Evolutionary conservation across 495 filamentous ascomycete species (phyloP).

Genomic region (Bacidia rubella): DNA sequence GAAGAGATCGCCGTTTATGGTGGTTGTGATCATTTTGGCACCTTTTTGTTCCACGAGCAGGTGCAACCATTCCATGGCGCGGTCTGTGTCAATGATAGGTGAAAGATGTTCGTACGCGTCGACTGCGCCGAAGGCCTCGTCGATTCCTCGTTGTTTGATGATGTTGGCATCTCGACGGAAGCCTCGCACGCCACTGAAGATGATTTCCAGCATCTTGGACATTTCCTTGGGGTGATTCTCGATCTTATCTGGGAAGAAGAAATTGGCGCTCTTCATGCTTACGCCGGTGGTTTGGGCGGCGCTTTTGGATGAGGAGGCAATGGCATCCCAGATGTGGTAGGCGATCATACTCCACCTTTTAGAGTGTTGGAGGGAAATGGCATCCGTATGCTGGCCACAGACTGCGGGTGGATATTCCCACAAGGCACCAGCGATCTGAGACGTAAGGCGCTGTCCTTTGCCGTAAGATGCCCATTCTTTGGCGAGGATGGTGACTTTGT

Average conservation of each 20-base stretch:
- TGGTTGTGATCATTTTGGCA: constrained; percentile 27
- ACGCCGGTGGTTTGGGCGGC: constrained; percentile 28
- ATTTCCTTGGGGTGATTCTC: constrained; percentile 24
- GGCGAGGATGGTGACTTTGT: constrained; percentile 34
- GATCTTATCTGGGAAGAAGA: constrained; percentile 27
- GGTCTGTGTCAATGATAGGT: constrained; percentile 39
- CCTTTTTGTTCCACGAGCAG: constrained; percentile 33
- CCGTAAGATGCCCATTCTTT: constrained; percentile 28
- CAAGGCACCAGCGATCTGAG: constrained; percentile 37
- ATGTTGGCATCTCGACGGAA: constrained; percentile 27
- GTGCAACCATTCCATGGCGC: constrained; percentile 32
- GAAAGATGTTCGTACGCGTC: constrained; percentile 36
- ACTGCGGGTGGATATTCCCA: constrained; percentile 38
- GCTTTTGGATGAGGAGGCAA: constrained; percentile 23
- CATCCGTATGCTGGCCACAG: constrained; percentile 34
- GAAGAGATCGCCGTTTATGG: constrained; percentile 28
- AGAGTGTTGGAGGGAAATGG: constrained; percentile 26
- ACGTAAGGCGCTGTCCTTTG: constrained; percentile 30
- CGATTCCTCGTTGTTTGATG: constrained; percentile 25
- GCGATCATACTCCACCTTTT: constrained; percentile 33
- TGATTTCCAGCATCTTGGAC: constrained; percentile 28
- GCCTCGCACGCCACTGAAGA: constrained; percentile 24
- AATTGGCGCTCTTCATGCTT: constrained; percentile 27
- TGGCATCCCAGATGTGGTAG: constrained; percentile 30
- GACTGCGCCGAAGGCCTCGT: constrained; percentile 27